Conservation (phyloP, 768 basidiomycete species). For the Tylopilus vinaceipallidus region DNA sequence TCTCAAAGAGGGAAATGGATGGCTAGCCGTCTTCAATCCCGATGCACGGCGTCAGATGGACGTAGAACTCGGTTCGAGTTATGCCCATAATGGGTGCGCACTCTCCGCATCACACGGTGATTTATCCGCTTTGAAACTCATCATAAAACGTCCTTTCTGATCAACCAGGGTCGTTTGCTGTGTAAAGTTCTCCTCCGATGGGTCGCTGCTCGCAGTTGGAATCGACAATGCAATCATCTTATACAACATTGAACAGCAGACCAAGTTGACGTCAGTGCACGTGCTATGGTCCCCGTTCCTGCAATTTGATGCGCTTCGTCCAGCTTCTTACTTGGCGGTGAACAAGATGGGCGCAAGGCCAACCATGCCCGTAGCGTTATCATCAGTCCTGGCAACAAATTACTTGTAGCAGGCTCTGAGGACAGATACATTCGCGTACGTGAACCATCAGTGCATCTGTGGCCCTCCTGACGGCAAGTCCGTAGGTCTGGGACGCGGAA, state of each 20-base stretch:
- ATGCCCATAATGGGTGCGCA: conserved; percentile 79
- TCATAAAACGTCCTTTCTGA: not conserved
- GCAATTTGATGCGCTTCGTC: not conserved
- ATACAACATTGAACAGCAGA: conserved; percentile 26
- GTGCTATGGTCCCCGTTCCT: not conserved
- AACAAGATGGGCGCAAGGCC: conserved; percentile 17
- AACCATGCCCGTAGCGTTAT: conserved; percentile 34
- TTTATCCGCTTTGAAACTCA: conserved; percentile 10
- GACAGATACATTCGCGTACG: conserved; percentile 34
- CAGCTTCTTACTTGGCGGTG: conserved; percentile 29
- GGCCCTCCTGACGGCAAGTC: conserved; percentile 2
- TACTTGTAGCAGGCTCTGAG: conserved; percentile 35
- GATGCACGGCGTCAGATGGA: conserved; percentile 48
- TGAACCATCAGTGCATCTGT: not conserved
- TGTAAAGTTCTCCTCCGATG: conserved; percentile 33
- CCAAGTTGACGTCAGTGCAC: conserved; percentile 28
- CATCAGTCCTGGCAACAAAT: conserved; percentile 32
- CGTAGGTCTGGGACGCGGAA: conserved; percentile 27
- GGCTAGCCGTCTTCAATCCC: conserved; percentile 54
- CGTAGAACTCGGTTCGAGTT: conserved; percentile 60
- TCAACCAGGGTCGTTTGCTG: conserved; percentile 30
- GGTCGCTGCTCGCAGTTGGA: conserved; percentile 31
- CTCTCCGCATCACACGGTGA: conserved; percentile 12
- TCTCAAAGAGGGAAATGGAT: conserved; percentile 49
- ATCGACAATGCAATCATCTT: conserved; percentile 31